A percentile compares a stretch with the other conserved stretches of the same genome.
Evolutionary conservation across 805 yeast species (phyloP).

Genomic region (Ogataea chonburiensis): DNA sequence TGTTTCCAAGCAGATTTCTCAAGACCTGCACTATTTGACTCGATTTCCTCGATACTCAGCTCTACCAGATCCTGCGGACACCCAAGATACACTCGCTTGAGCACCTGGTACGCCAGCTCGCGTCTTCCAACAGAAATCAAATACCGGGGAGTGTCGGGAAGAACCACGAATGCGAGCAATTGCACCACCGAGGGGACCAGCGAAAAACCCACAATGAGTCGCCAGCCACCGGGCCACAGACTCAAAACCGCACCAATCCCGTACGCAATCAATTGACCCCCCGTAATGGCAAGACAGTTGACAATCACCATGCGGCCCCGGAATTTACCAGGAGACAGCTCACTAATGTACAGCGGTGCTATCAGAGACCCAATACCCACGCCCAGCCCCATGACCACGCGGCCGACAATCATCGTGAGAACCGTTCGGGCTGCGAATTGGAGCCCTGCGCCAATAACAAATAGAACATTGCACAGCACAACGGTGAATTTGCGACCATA

Average conservation of each 20-base stretch:
- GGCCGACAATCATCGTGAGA: slow-evolving; percentile 50
- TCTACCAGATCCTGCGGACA: slow-evolving; percentile 40
- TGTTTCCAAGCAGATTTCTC: slow-evolving; percentile 10
- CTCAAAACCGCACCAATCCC: slow-evolving; percentile 50
- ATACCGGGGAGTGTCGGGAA: slow-evolving; percentile 57
- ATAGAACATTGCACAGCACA: slow-evolving; percentile 46
- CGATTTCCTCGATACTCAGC: slow-evolving; percentile 45
- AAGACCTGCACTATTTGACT: slow-evolving; percentile 26
- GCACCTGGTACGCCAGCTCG: slow-evolving; percentile 40
- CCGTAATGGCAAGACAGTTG: slow-evolving; percentile 54
- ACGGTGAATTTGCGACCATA: slow-evolving; percentile 48
- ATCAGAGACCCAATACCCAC: slow-evolving; percentile 56
- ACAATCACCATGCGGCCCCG: slow-evolving; percentile 53
- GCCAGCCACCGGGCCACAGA: slow-evolving; percentile 47
- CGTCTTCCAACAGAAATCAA: slow-evolving; percentile 44
- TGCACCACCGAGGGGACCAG: slow-evolving; percentile 51
- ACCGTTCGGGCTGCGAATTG: slow-evolving; percentile 46
- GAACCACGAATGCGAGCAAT: slow-evolving; percentile 43
- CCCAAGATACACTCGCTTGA: slow-evolving; percentile 38
- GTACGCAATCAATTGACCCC: slow-evolving; percentile 56
- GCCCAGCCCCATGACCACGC: slow-evolving; percentile 53
- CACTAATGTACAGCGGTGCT: slow-evolving; percentile 54
- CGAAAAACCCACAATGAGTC: slow-evolving; percentile 49
- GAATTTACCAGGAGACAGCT: slow-evolving; percentile 51
- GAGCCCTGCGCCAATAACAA: slow-evolving; percentile 47